Percentiles rank a stretch among this genome's conserved stretches.
Evolutionary conservation across 2,329 filamentous ascomycete genomes (phyloP).

Genomic region (Xylogone sp.): DNA sequence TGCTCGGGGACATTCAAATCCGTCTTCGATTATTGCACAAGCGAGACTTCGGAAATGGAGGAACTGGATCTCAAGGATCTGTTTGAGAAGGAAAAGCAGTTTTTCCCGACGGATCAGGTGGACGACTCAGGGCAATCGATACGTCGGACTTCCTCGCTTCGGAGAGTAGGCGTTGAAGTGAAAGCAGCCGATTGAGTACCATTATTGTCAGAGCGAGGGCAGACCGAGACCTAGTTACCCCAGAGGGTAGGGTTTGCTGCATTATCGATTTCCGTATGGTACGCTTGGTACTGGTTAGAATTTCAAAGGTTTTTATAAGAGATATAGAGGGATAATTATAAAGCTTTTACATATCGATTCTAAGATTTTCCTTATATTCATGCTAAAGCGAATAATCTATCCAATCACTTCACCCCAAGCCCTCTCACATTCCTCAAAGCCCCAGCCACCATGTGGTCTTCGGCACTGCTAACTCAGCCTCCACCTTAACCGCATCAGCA

Average conservation of each 20-base stretch:
- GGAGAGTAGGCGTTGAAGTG: neutral
- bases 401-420: too few relatives aligned
- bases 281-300: too few relatives aligned
- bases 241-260: too few relatives aligned
- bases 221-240: too few relatives aligned
- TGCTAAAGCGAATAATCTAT: too few relatives aligned
- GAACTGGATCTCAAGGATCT: neutral
- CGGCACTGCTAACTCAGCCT: constrained; percentile 42
- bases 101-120: neutral
- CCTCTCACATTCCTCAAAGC: constrained; percentile 39
- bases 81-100: neutral
- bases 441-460: constrained; percentile 64
- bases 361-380: too few relatives aligned
- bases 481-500: neutral
- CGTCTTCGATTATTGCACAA: neutral
- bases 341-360: too few relatives aligned
- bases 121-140: neutral
- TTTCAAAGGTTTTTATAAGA: too few relatives aligned
- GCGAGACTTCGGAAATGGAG: neutral
- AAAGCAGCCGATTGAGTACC: neutral
- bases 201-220: neutral
- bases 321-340: too few relatives aligned
- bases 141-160: neutral
- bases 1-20: neutral
- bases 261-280: too few relatives aligned